Percentiles rank a stretch among this genome's conserved stretches.
Evolutionary conservation across 208 protist genomes (phyloP).

Genomic region (Novymonas esmeraldas): DNA sequence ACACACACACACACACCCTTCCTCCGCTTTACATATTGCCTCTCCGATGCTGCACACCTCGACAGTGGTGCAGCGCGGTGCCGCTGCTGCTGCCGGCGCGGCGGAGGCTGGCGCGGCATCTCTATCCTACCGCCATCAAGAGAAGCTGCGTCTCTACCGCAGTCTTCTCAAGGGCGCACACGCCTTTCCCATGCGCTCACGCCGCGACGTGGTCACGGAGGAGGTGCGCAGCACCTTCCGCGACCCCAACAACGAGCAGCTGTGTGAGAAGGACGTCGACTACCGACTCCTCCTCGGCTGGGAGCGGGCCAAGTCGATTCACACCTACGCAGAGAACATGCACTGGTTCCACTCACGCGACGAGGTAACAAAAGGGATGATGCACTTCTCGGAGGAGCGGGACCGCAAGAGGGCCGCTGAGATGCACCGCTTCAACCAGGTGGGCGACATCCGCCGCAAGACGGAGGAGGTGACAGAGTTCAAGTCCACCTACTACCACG

Average conservation of each 20-base stretch:
- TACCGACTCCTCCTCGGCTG: conserved; percentile 82
- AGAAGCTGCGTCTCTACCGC: conserved; percentile 82
- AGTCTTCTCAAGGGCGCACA: conserved; percentile 71
- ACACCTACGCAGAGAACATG: conserved; percentile 90
- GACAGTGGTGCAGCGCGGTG: not conserved
- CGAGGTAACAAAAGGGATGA: conserved; percentile 87
- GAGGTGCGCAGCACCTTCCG: conserved; percentile 78
- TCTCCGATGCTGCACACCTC: conserved; percentile 12
- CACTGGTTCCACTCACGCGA: conserved; percentile 91
- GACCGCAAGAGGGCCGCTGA: conserved; percentile 60
- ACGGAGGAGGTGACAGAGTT: conserved; percentile 86
- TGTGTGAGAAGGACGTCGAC: conserved; percentile 75
- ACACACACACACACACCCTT: too few species aligned
- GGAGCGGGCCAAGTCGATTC: conserved; percentile 71
- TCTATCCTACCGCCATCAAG: conserved; percentile 51
- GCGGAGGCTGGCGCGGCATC: conserved; percentile 9
- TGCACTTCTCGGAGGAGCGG: conserved; percentile 73
- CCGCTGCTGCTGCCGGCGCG: not conserved
- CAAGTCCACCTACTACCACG: conserved; percentile 86
- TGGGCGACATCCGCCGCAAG: conserved; percentile 53
- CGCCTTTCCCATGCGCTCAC: conserved; percentile 77
- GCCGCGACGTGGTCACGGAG: conserved; percentile 80
- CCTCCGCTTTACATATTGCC: not conserved
- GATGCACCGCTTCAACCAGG: conserved; percentile 54
- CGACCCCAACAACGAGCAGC: conserved; percentile 51